Evolutionary conservation across 2,329 filamentous ascomycete species (phyloP), one percentile per base, ranked within the genome.

Genomic region (Fusarium phyllophilum): DNA sequence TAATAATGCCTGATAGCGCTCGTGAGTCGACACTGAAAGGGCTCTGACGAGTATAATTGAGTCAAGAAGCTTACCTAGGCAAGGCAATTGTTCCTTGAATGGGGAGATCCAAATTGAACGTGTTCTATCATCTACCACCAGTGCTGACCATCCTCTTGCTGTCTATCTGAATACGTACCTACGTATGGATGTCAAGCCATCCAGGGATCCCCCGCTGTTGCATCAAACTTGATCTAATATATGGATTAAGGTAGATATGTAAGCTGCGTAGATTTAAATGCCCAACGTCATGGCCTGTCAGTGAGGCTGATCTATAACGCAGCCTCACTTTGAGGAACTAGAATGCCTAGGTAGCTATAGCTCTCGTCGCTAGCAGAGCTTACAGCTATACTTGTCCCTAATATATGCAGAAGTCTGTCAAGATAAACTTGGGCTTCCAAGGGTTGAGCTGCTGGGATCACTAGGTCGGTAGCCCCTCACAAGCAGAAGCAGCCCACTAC

Each of bases 1-100:
- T 70, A 67, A 72, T 58, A 67, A 70, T 58, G 49, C 66, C 66
- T 57, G 55, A 64, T 65, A 39, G 48, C 49, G 36, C 31, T 42
- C 49, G 31, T 46, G n/a, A 55, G 62, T 59, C 65, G 42, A 58
- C 59, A 48, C 34, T 48, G 36, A 49, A 41, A 44, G 26, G 49
- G 58, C 61, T 67, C 56, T 62, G 38, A 33, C 48, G 42, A 51
- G 24, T 38, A 26, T 29, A 41, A 60, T 34, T 15, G 31, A 38
- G 17, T 29, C 26, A n/a, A 36, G 58, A 55, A 49, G 31, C 58
- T 52, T 17, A 14, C 41, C 8, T 33, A 14, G 24, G 22, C 31
- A 31, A 22, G 26, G 26, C 31, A 17, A 26, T 56, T 34, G 11
- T 59, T 56, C 54, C 42, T 45, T 56, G 24, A 49, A 66, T 26